A percentile compares a stretch with the other conserved stretches of the same genome.
Conservation (phyloP, 2,329 filamentous ascomycete genomes). For the Aspergillus oerlinghausenensis region DNA sequence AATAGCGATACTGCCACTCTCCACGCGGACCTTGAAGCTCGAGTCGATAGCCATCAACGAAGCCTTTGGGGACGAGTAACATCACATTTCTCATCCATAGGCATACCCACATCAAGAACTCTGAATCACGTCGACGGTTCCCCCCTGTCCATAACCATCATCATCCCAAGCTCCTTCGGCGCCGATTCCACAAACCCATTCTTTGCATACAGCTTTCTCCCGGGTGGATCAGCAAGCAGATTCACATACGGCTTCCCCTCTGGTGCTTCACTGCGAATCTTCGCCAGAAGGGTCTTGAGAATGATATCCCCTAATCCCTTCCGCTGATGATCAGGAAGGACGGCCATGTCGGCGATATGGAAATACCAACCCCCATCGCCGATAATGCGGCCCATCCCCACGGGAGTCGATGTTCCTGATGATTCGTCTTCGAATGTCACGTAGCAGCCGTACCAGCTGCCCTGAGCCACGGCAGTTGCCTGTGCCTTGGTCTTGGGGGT, state of each 20-base stretch:
- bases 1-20: too few relatives aligned
- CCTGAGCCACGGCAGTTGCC: slow-evolving; percentile 30
- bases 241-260: slow-evolving; percentile 38
- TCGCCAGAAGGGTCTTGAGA: slow-evolving; percentile 40
- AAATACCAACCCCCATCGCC: slow-evolving; percentile 52
- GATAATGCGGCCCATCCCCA: slow-evolving; percentile 50
- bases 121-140: not conserved
- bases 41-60: not conserved
- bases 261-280: slow-evolving; percentile 40
- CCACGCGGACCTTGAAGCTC: not conserved
- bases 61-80: not conserved
- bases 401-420: slow-evolving; percentile 9
- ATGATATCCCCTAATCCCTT: slow-evolving; percentile 46
- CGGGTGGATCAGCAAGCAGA: slow-evolving; percentile 45
- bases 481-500: slow-evolving; percentile 31
- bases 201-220: slow-evolving; percentile 42
- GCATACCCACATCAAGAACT: not conserved
- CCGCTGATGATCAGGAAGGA: slow-evolving; percentile 47
- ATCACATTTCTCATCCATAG: not conserved
- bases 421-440: slow-evolving; percentile 23
- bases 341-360: slow-evolving; percentile 48
- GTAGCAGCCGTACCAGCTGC: slow-evolving; percentile 45
- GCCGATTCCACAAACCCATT: slow-evolving; percentile 45
- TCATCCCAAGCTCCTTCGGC: slow-evolving; percentile 38
- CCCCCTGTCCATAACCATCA: slow-evolving; percentile 8